Base-by-base conservation (phyloP, 23 red algal species). In the Gracilaria gracilis region DNA sequence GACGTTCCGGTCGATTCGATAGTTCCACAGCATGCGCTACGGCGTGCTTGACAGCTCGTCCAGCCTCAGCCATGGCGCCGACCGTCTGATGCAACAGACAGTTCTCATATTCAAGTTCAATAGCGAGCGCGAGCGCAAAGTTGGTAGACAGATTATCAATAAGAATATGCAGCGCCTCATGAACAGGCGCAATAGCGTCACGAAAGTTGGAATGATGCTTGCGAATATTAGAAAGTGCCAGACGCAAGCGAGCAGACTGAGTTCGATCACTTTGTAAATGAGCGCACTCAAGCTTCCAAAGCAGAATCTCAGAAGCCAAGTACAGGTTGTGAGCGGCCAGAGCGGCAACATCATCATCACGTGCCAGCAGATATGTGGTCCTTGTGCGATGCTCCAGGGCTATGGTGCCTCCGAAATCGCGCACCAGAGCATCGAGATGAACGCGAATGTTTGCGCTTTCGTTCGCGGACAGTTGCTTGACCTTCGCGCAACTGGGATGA, bases 381-480 rank as follows among this genome's bases (percentile, higher is more conserved):
- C 75, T 29, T 73, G 86, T 79, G 33, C 57, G 69, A 67, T 79
- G 46, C 14, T 80, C 86, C 32, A 89, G 28, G 27, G 86, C 71
- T 61, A 62, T 89, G 19, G 86, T 80, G 27, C 86, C 86, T 39
- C 75, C 86, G 46, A 38, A 75, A 57, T 89, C 86, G 29, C 86
- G 69, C n/a, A 89, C 86, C 23, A 89, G 72, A 28, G 86, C 86
- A 66, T 89, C 86, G 78, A 89, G 75, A 57, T 80, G 86, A 48
- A 57, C 49, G 24, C 86, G 86, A 65, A 89, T 89, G 23, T 67
- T 89, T 75, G 50, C 57, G 24, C 69, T 61, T 32, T 89, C 46
- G 24, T 51, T 11, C 42, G 42, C 42, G 36, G 81, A 90, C n/a
- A 90, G 33, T 57, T 90, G 67, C 53, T 81, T 90, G 27, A 90